These are phyloP conservation scores for Pelargonium fulgidum DNA, from an alignment of 441 rosid species.

Conservation along the genomic window DNA sequence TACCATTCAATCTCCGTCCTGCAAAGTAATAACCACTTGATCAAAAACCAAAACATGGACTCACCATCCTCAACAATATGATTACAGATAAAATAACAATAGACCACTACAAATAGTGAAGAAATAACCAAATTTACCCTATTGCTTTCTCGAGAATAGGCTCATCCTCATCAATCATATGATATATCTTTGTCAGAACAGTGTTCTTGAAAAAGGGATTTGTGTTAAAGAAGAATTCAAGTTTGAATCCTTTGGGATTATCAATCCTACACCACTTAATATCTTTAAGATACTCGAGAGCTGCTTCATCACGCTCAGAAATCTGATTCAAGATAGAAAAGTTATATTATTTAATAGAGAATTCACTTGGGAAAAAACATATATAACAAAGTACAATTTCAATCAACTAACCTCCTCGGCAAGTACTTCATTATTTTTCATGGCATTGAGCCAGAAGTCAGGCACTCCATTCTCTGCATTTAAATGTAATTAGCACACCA, in stretches of 20 bases:
- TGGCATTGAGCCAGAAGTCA: conserved; percentile 72
- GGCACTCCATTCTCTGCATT: conserved; percentile 82
- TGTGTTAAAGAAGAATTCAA: conserved; percentile 67
- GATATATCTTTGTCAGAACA: conserved; percentile 73
- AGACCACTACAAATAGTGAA: neutral
- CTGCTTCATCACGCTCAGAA: conserved; percentile 81
- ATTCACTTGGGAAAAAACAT: no score
- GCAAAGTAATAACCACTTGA: conserved; percentile 1
- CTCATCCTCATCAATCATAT: conserved; percentile 91
- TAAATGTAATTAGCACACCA: conserved; percentile 13
- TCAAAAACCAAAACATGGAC: conserved; percentile 3
- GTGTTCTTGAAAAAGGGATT: conserved; percentile 79
- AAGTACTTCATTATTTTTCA: conserved; percentile 81
- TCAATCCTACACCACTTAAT: conserved; percentile 70
- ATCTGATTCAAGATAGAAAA: conserved; percentile 35
- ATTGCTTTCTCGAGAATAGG: conserved; percentile 84
- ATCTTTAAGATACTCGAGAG: conserved; percentile 68
- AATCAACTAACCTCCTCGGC: conserved; percentile 56
- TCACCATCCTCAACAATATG: neutral
- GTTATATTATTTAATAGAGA: no score
- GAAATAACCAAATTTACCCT: conserved; percentile 38
- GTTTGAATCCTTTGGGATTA: conserved; percentile 86
- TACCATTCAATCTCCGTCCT: conserved; percentile 90
- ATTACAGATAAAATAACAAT: no score
- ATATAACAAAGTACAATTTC: neutral